Conservation (phyloP, 2,329 filamentous ascomycete species). For the Parasarocladium wereldwijsianum region DNA sequence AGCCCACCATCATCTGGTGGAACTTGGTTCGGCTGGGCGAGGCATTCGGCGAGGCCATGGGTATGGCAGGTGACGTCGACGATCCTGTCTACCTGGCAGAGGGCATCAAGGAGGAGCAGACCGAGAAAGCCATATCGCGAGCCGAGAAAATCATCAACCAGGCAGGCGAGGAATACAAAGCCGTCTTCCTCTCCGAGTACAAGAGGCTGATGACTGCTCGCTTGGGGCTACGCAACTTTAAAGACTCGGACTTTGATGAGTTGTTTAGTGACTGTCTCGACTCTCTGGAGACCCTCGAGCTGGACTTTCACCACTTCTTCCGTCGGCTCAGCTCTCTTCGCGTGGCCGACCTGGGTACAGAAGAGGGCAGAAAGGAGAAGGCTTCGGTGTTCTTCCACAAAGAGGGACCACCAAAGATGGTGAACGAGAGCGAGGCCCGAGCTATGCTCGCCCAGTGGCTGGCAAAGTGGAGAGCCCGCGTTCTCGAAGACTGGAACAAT, state of each 20-base stretch:
- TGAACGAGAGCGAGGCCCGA: conserved; percentile 48
- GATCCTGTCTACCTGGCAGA: conserved; percentile 53
- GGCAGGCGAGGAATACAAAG: conserved; percentile 75
- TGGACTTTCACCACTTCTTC: conserved; percentile 95
- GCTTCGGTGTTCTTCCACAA: conserved; percentile 68
- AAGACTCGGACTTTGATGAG: conserved; percentile 61
- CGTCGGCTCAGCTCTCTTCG: conserved; percentile 55
- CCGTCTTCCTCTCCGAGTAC: conserved; percentile 80
- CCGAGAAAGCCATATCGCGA: conserved; percentile 52
- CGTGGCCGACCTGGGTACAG: conserved; percentile 47
- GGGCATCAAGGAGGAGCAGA: conserved; percentile 50
- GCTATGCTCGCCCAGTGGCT: conserved; percentile 66
- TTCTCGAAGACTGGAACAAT: conserved; percentile 62
- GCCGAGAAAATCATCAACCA: conserved; percentile 75
- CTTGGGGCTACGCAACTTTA: conserved; percentile 57
- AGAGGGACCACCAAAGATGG: conserved; percentile 46
- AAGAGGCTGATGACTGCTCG: conserved; percentile 68
- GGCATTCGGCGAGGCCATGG: conserved; percentile 74
- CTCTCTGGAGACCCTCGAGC: conserved; percentile 61
- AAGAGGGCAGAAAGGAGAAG: conserved; percentile 43
- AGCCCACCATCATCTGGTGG: conserved; percentile 97
- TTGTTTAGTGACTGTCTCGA: conserved; percentile 76
- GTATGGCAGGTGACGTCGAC: conserved; percentile 60
- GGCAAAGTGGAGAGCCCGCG: conserved; percentile 55
- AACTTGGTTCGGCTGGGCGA: conserved; percentile 88